Evolutionary conservation across 441 rosid genomes (phyloP).

Genomic region (Pelargonium cotyledonis): DNA sequence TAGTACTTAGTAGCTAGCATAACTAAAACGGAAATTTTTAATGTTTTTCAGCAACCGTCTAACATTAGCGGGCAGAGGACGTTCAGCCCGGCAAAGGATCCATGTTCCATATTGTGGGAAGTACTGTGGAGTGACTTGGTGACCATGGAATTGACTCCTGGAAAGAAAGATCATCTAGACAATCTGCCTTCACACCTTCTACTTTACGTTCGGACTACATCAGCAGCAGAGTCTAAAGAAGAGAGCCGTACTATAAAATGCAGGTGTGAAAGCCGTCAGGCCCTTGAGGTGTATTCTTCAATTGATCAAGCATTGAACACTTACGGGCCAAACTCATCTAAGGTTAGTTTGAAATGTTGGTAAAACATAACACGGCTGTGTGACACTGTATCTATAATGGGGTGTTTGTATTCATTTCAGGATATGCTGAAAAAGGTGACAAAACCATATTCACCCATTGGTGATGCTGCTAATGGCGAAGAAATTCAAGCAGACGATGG

Average conservation of each 20-base stretch:
- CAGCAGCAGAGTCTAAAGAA: conserved; percentile 54
- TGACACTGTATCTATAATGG: background rate
- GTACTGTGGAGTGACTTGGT: conserved; percentile 56
- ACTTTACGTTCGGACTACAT: conserved; percentile 47
- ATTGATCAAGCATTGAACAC: conserved; percentile 64
- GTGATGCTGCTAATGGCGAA: background rate
- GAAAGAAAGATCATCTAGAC: conserved; percentile 75
- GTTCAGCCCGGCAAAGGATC: conserved; percentile 86
- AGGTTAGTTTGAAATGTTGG: conserved; percentile 37
- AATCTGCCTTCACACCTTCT: conserved; percentile 65
- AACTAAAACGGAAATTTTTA: background rate
- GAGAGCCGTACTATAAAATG: conserved; percentile 72
- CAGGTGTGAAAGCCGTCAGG: conserved; percentile 61
- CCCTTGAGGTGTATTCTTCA: conserved; percentile 63
- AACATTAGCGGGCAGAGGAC: conserved; percentile 80
- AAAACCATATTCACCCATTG: background rate
- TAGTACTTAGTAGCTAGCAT: background rate
- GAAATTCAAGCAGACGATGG: background rate
- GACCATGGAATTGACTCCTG: conserved; percentile 79
- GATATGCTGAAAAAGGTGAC: background rate
- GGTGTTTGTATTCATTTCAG: background rate
- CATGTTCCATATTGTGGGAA: conserved; percentile 89
- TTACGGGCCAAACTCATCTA: conserved; percentile 48
- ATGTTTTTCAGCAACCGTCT: conserved; percentile 67
- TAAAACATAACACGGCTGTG: background rate